These are phyloP conservation scores for Fusarium scirpi DNA, from an alignment of 2,329 filamentous ascomycete genomes.

Conservation along the genomic window DNA sequence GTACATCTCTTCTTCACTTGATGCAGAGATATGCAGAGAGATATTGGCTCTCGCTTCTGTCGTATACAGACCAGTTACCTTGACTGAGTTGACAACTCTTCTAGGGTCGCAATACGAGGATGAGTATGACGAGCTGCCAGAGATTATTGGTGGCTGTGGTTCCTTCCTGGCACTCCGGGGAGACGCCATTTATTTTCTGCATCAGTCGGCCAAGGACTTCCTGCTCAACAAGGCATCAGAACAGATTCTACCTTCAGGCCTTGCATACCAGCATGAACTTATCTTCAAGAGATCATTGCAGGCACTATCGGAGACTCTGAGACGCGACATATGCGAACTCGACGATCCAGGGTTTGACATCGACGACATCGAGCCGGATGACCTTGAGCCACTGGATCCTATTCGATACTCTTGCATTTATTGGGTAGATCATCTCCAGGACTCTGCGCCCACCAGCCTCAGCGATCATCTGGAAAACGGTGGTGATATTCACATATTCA, in stretches of 20 bases:
- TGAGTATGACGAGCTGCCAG: accelerated
- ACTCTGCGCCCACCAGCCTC: not conserved
- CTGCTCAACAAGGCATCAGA: not conserved
- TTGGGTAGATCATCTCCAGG: not conserved
- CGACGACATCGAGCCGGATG: accelerated
- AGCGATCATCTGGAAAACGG: too few relatives aligned
- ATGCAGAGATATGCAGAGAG: accelerated
- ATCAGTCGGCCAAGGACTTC: accelerated
- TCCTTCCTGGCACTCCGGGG: accelerated
- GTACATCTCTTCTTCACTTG: accelerated
- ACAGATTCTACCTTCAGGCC: not conserved
- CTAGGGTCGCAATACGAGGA: accelerated
- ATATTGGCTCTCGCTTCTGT: not conserved
- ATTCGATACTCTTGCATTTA: not conserved
- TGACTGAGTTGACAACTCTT: accelerated
- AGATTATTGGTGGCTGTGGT: accelerated
- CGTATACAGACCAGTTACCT: not conserved
- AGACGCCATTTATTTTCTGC: accelerated
- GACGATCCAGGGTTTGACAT: accelerated
- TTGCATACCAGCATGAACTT: not conserved
- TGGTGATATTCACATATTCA: accelerated
- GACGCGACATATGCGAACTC: not conserved
- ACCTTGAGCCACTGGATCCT: accelerated
- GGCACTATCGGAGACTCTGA: not conserved
- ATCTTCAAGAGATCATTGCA: not conserved